Conservation (phyloP, 2,329 filamentous ascomycete species). For the Chaetomium sp. region DNA sequence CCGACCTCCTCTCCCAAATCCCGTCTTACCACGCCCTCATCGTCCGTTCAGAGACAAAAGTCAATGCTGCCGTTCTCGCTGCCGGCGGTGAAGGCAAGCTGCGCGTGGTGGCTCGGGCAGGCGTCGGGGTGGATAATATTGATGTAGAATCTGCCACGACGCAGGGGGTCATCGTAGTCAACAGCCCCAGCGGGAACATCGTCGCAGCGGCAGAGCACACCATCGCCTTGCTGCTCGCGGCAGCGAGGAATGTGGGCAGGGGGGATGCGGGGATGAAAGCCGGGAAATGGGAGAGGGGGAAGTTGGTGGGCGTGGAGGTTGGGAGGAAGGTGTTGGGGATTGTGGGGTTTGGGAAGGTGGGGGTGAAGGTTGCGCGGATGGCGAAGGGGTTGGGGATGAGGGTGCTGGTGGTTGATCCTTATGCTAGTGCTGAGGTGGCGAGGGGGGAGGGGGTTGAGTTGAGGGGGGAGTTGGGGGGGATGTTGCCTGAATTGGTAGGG, state of each 20-base stretch:
- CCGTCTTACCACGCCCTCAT: conserved; percentile 69
- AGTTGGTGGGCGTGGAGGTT: conserved; percentile 70
- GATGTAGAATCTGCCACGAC: conserved; percentile 66
- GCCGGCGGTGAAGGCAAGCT: conserved; percentile 54
- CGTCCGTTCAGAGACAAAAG: conserved; percentile 75
- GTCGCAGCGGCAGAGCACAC: conserved; percentile 75
- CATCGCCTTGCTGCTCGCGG: conserved; percentile 65
- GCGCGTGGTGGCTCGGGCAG: conserved; percentile 72
- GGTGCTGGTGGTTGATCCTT: conserved; percentile 68
- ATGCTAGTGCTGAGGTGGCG: conserved; percentile 67
- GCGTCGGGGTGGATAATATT: conserved; percentile 79
- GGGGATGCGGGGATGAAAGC: conserved; percentile 62
- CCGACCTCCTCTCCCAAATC: conserved; percentile 59
- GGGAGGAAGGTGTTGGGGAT: conserved; percentile 71
- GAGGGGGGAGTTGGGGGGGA: conserved; percentile 48
- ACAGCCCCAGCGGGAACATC: conserved; percentile 73
- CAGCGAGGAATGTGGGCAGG: conserved; percentile 65
- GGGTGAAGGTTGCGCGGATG: conserved; percentile 72
- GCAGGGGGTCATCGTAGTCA: conserved; percentile 72
- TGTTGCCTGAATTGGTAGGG: conserved; percentile 55
- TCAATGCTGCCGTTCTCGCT: conserved; percentile 60
- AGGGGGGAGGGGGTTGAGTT: conserved; percentile 60
- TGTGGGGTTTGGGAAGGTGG: conserved; percentile 77
- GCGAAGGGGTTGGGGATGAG: conserved; percentile 72
- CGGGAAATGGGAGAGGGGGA: conserved; percentile 70